These are phyloP conservation scores for Vigna angularis DNA, from an alignment of 306 rosid genomes.

Conservation along the genomic window DNA sequence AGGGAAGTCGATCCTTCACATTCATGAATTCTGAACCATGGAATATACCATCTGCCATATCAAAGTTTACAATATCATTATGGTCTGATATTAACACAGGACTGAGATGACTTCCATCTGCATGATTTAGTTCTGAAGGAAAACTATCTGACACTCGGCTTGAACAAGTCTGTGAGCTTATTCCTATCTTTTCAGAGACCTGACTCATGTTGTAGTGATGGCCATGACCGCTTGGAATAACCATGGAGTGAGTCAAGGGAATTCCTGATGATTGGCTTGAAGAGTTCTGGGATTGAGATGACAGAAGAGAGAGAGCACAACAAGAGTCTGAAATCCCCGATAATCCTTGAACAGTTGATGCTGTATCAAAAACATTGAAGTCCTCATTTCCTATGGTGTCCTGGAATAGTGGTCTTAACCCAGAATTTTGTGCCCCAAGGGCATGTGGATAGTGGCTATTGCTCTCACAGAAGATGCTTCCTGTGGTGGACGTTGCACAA, in stretches of 20 bases:
- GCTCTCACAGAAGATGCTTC: constrained; percentile 58
- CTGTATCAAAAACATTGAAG: constrained; percentile 58
- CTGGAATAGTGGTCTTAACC: constrained; percentile 52
- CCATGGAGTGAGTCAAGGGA: constrained; percentile 58
- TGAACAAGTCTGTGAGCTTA: constrained; percentile 63
- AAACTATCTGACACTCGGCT: constrained; percentile 56
- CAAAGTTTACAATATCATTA: constrained; percentile 60
- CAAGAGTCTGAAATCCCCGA: constrained; percentile 70
- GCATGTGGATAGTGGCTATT: constrained; percentile 50
- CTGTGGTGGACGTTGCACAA: constrained; percentile 51
- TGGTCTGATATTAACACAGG: constrained; percentile 59
- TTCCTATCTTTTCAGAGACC: constrained; percentile 59
- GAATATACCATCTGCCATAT: constrained; percentile 62
- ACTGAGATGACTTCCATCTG: constrained; percentile 55
- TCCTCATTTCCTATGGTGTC: constrained; percentile 63
- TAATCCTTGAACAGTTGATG: constrained; percentile 60
- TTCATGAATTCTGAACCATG: constrained; percentile 59
- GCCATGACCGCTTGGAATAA: constrained; percentile 61
- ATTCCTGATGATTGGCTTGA: constrained; percentile 70
- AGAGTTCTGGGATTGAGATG: constrained; percentile 83
- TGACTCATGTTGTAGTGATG: constrained; percentile 59
- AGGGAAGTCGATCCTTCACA: constrained; percentile 53
- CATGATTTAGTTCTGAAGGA: constrained; percentile 55
- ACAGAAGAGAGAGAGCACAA: constrained; percentile 99
- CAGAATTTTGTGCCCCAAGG: constrained; percentile 47